Evolutionary conservation across 805 yeast genomes (phyloP).

Genomic region (Ogataea zsoltii): DNA sequence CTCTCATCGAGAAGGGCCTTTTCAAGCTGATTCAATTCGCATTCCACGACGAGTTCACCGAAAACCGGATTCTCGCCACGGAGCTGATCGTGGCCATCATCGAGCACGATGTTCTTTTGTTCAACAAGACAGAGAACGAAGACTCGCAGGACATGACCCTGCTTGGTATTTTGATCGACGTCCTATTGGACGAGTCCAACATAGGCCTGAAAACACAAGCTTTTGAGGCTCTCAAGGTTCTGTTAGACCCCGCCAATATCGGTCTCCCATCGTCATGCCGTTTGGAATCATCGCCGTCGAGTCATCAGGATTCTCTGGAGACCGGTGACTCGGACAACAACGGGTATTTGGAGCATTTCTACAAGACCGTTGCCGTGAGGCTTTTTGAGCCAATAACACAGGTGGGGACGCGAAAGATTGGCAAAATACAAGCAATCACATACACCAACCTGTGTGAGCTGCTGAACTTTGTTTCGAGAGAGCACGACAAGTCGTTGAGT

Average conservation of each 20-base stretch:
- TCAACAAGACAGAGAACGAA: slow-evolving; percentile 35
- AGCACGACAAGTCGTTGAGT: slow-evolving; percentile 59
- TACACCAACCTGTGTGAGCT: slow-evolving; percentile 60
- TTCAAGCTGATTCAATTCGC: slow-evolving; percentile 73
- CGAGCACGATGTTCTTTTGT: slow-evolving; percentile 76
- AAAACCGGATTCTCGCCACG: slow-evolving; percentile 67
- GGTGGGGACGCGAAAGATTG: slow-evolving; percentile 10
- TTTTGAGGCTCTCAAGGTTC: slow-evolving; percentile 74
- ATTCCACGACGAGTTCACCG: slow-evolving; percentile 48
- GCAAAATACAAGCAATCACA: slow-evolving; percentile 16
- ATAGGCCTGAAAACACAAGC: slow-evolving; percentile 80
- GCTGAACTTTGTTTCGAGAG: slow-evolving; percentile 62
- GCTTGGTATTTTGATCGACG: slow-evolving; percentile 55
- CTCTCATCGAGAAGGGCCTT: slow-evolving; percentile 66
- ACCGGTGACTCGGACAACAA: background rate
- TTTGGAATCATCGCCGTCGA: slow-evolving; percentile 17
- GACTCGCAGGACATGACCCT: slow-evolving; percentile 37
- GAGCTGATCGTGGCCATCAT: slow-evolving; percentile 79
- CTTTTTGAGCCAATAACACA: slow-evolving; percentile 31
- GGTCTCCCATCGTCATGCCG: slow-evolving; percentile 13
- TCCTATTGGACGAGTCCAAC: slow-evolving; percentile 61
- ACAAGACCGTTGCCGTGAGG: slow-evolving; percentile 41
- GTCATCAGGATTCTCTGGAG: slow-evolving; percentile 13
- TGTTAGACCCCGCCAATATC: slow-evolving; percentile 56
- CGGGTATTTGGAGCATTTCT: slow-evolving; percentile 58